Evolutionary conservation across 495 filamentous ascomycete species (phyloP).

Genomic region (Talaromyces stipitatus): DNA sequence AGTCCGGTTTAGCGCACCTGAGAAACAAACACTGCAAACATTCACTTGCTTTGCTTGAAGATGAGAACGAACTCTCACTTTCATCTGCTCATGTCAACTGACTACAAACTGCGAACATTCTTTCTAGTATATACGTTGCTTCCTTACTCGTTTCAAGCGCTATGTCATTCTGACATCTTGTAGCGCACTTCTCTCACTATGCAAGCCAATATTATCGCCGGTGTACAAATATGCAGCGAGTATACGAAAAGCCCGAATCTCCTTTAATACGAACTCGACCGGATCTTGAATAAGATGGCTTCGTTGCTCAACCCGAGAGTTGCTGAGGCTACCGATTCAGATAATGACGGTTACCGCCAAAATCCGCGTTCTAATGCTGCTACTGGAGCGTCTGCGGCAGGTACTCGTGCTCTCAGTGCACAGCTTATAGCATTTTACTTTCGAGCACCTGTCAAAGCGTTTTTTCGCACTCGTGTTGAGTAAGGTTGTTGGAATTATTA

Average conservation of each 20-base stretch:
- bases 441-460: conserved; percentile 78
- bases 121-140: not conserved
- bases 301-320: not conserved
- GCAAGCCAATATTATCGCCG: not conserved
- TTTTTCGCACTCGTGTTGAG: conserved; percentile 83
- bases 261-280: not conserved
- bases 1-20: conserved; percentile 1
- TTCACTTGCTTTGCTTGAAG: not conserved
- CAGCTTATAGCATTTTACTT: conserved; percentile 84
- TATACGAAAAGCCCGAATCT: not conserved
- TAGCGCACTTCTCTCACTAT: not conserved
- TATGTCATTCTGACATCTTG: not conserved
- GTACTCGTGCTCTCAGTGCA: conserved; percentile 69
- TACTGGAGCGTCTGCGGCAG: conserved; percentile 66
- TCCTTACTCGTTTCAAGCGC: not conserved
- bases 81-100: not conserved
- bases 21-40: conserved; percentile 1
- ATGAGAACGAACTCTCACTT: not conserved
- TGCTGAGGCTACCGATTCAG: not conserved
- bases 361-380: conserved; percentile 64
- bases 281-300: not conserved
- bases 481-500: conserved; percentile 37
- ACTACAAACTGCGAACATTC: not conserved
- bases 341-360: conserved; percentile 10
- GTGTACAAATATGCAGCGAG: not conserved